Evolutionary conservation across 2,329 filamentous ascomycete species (phyloP).

Genomic region (Ilyonectria robusta): DNA sequence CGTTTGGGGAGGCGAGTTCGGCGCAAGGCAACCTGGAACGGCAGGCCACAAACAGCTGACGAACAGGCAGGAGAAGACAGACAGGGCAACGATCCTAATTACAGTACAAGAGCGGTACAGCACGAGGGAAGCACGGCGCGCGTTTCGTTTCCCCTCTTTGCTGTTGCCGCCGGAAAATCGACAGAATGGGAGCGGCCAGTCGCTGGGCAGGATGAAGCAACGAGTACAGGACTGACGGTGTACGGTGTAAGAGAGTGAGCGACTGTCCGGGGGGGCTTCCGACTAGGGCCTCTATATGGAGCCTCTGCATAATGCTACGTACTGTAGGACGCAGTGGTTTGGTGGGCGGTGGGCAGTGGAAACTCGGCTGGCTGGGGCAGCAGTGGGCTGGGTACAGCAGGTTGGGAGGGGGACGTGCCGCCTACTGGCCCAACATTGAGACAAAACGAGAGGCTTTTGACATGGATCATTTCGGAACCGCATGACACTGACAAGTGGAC

Average conservation of each 20-base stretch:
- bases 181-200: background rate
- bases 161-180: background rate
- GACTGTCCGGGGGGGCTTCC: background rate
- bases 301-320: background rate
- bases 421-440: constrained; percentile 26
- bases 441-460: constrained; percentile 15
- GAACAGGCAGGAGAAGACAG: background rate
- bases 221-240: constrained; percentile 5
- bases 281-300: background rate
- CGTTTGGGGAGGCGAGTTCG: constrained; percentile 14
- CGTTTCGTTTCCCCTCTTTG: constrained; percentile 1
- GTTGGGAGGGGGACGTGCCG: background rate
- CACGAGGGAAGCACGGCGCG: background rate
- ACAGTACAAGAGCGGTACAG: background rate
- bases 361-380: background rate
- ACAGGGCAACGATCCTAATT: background rate
- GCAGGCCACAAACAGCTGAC: constrained; percentile 6
- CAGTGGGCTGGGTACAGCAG: background rate
- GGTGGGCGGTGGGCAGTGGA: constrained; percentile 1
- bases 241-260: background rate
- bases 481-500: constrained; percentile 29
- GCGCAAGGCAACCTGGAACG: background rate
- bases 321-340: background rate
- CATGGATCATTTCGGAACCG: constrained; percentile 23
- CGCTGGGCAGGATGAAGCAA: constrained; percentile 1